Evolutionary conservation across 2,329 filamentous ascomycete species (phyloP), one percentile per base, ranked within the genome.

Genomic region (Paraphoma chrysanthemicola): DNA sequence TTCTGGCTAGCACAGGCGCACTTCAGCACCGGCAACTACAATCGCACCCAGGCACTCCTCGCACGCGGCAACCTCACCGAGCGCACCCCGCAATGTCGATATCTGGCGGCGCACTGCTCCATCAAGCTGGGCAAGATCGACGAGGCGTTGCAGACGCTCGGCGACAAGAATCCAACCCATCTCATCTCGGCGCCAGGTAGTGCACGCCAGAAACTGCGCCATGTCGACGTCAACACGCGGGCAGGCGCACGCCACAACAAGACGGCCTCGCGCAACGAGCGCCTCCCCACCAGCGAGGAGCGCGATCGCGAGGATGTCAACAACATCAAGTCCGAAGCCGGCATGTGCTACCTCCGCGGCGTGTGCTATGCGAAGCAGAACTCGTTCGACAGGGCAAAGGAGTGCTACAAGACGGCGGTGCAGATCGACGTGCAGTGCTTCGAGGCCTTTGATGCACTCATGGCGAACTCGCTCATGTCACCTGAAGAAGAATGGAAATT

Each of bases 1-100:
- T 97, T 97, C 74, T 97, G 93, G 90, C 89, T 99, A 43, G 95
- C 95, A n/a, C 94, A 98, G 79, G 92, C 97, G 38, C 94, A 99
- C 78, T 99, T 98, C 79, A 90, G 90, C 49, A 95, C 92, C 47
- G 93, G 92, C 68, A 97, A 98, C 81, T 97, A 96, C 77, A 95
- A 90, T 8, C 90, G 95, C 69, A 93, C 95, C 2, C 89, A 97
- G 69, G 86, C 91, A 23, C 91, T 97, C 63, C 87, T 99, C 59
- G 87, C 89, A 30, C 90, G 92, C 69, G 90, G 93, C 75, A 91
- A 96, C 75, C 86, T 98, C 60, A 86, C 95, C 67, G 80, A 86
- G 44, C 88, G 91, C 67, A 97, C 91, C 69, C 86, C 93, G 1
- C 91, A 93, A 49, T 97, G 94, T 75, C 89, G 90, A 71, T 99